Base-by-base conservation (phyloP, 139 green algal species). In the Chlorokybus atmophyticus region DNA sequence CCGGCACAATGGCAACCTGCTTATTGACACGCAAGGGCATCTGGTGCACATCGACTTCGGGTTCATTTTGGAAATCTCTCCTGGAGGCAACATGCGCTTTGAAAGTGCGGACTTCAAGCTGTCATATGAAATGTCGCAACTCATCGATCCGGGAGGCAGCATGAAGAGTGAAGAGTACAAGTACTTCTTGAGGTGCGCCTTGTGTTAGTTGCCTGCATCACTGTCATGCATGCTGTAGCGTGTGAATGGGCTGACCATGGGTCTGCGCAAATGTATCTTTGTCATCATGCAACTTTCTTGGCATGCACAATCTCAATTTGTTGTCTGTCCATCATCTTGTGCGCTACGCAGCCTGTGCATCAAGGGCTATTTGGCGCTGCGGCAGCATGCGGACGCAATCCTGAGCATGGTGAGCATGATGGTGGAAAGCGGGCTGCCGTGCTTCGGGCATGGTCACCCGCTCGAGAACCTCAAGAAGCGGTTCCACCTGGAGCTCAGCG, bases 21-120 rank as follows among this genome's bases (percentile, higher is more conserved):
- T 98, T 62, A 62, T 97, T 28, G 84, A 94, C 67, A 82, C 29
- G 49, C 55, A 83, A 32, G 90, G 64, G 77, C 66, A 83, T 68
- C 75, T 53, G 57, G 69, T 83, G 48, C 38, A 80, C 64, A 80
- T 80, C 32, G 73, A 80, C 52, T 80, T 80, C 55, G 73, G 73
- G 4, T 80, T 80, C 59, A 75, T 80, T 63, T 90, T 74, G 67
- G 71, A 79, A 80, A 87, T 82, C 55, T 85, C 80, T 2, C 80
- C 80, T 2, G 80, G 77, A 7, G 81, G 79, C 26, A 79, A 79
- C 55, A 73, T 88, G 26, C 77, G 81, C 39, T 97, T 97, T 62
- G 89, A 97, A 83, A 79, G 70, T 24, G 91, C 91, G 3, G 82
- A 83, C 25, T 98, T 98, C 82, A 98, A 98, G 83, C 82, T 98